Evolutionary conservation across 2,329 filamentous ascomycete species (phyloP), one percentile per base, ranked within the genome.

Genomic region (Alternaria longipes): DNA sequence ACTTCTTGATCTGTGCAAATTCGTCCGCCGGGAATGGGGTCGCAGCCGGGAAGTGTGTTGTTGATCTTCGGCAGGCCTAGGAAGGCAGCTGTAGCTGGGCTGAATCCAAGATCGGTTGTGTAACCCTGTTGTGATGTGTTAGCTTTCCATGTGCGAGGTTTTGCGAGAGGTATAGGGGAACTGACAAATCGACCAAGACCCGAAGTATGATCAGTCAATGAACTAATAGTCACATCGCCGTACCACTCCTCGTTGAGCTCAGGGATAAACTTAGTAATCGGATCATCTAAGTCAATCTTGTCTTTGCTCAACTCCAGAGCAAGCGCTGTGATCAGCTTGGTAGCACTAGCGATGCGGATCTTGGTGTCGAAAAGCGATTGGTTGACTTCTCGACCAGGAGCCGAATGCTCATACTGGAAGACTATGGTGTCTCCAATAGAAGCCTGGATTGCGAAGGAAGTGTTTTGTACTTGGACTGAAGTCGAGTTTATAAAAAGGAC

Each of bases 301-400:
- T 69, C 55, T 22, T 54, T 58, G 18, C 65, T 66, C 5, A 73
- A 51, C 28, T 72, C 44, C 2, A 74, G 38, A 1, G 72, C 72
- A 14, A 75, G 58, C 28, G 72, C 63, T 5, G 72, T 73, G 44
- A 74, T 73, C 12, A 67, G 28, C 41, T 75, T 75, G 2, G 71
- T 73, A 8, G 69, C 67, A 11, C 71, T 74, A 1, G 63, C 73
- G 26, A 74, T 59, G 0, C 73, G 69, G 24, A 66, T 36, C 26
- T 67, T 63, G 4, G 68, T 74, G 1, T 69, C 62, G 18, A 60
- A 54, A 3, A 68, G 56, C 9, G 65, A 56, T 20, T 63, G 60
- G 5, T 45, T 45, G 20, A 66, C 49, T 53, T 65, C 54, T 12
- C 65, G 61, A 4, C 53, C 61, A 20, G 63, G 62, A 41, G 68